Evolutionary conservation across 345 rosid genomes (phyloP), one percentile per base, ranked within the genome.

Genomic region (Pseudoturritis turrita): DNA sequence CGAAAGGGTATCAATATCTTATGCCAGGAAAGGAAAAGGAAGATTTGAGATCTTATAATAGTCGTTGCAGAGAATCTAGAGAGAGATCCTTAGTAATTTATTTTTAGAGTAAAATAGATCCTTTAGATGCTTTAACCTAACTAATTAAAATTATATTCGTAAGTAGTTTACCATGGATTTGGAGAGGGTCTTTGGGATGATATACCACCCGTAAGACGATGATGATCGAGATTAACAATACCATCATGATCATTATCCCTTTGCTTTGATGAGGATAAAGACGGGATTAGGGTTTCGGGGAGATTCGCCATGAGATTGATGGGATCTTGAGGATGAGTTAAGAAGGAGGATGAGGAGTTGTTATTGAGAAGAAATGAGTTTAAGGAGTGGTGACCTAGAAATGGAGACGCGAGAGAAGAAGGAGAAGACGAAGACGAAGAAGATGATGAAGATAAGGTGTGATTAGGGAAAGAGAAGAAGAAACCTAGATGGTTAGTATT

Each of bases 161-260:
- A 43, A 62, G 29, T 72, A 55, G 11, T 65, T 77, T 82, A 90
- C 96, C 96, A 88, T 68, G 81, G 89, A 85, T 86, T 84, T 60
- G 86, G 64, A 58, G 70, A 68, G 26, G 96, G 79, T 79, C 88
- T 83, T 74, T 86, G 88, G 65, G 83, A 62, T 11, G 95, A 87
- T 66, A 22, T 47, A 61, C 73, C 46, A 49, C 62, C 29, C 9
- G 15, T 51, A 25, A 66, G 73, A 53, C 59, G 66, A 76, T 61
- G 63, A 44, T 53, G 57, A 60, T 68, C 73, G 12, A 68, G 70
- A 54, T 69, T 15, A 14, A 45, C 50, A 54, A 59, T 51, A 17
- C 18, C 26, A 61, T 52, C 74, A 75, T 37, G 45, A 55, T 58
- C 71, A 40, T 65, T 66, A 31, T 79, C 75, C 37, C 75, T 84